A percentile compares a stretch with the other conserved stretches of the same genome.
phyloP scores from a whole-genome alignment of 2,329 filamentous ascomycete species.

The Aureobasidium sp. region DNA sequence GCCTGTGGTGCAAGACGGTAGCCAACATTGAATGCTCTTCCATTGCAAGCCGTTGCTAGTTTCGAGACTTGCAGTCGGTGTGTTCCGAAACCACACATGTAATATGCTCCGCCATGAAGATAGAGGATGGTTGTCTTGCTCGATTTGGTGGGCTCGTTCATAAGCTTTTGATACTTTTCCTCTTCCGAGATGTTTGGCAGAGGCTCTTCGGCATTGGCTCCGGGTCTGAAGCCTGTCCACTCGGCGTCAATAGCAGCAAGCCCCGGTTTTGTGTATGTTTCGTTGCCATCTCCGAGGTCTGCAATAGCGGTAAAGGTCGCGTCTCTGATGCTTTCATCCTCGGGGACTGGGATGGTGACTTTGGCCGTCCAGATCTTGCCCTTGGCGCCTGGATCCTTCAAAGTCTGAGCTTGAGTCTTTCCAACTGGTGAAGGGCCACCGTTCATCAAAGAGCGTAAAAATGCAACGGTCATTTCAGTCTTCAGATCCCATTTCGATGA shows the following conservation, averaged over 20 bases:
- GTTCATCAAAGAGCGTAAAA: constrained; percentile 58
- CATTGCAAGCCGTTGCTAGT: constrained; percentile 57
- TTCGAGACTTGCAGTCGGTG: constrained; percentile 52
- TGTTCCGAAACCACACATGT: constrained; percentile 58
- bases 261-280: constrained; percentile 41
- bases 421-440: constrained; percentile 45
- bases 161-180: constrained; percentile 57
- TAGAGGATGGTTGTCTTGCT: constrained; percentile 58
- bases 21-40: constrained; percentile 61
- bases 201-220: constrained; percentile 40
- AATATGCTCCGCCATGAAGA: constrained; percentile 70
- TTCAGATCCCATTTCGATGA: constrained; percentile 69
- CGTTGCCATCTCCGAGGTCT: constrained; percentile 37
- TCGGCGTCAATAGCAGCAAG: constrained; percentile 56
- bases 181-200: constrained; percentile 51
- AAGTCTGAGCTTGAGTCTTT: constrained; percentile 53
- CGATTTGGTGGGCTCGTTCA: constrained; percentile 51
- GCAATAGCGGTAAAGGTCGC: constrained; percentile 51
- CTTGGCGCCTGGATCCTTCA: constrained; percentile 59
- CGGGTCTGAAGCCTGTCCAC: constrained; percentile 63
- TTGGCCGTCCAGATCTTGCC: constrained; percentile 75
- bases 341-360: constrained; percentile 52
- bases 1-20: constrained; percentile 68
- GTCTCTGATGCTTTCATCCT: constrained; percentile 42
- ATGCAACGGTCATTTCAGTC: constrained; percentile 61